Base-by-base conservation (phyloP, 441 rosid genomes). In the Macaranga tanarius region DNA sequence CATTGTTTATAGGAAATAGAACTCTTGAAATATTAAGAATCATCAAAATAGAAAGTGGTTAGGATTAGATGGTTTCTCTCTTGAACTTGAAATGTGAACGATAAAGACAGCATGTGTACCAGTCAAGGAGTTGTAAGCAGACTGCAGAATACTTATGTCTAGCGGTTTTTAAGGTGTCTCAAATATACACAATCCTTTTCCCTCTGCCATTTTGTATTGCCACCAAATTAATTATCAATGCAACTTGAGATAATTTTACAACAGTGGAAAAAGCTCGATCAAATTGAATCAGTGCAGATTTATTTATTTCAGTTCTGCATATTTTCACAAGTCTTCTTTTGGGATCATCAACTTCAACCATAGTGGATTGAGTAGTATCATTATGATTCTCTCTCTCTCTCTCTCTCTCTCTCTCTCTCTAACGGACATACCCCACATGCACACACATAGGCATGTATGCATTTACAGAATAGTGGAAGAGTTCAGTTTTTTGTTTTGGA, bases 401-500 rank as follows among this genome's bases (percentile, higher is more conserved):
- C 25, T 34, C 65, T 61, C 65, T 61, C 65, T 34, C 62, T 28
- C 62, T 28, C n/a, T n/a, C n/a, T n/a, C n/a, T n/a, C n/a, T n/a
- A n/a, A n/a, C n/a, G n/a, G n/a, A 5, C 38, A 34, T 7, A 34
- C 38, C 4, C 38, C 4, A 5, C 22, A 0, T 23, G 11, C 19
- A 42, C 25, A 31, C 42, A 9, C 34, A 23, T 9, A 16, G n/a
- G 28, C 40, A 47, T 40, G 48, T 50, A 50, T 12, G 25, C 19
- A 38, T 66, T 8, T 69, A 58, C n/a, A 28, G 28, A 70, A 31
- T 70, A 57, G 52, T 54, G 26, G 70, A n/a, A 20, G 40, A 13
- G 20, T 31, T 10, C 62, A 62, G 56, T 65, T 45, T 11, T 75
- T 70, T 69, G 48, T 69, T 67, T 59, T 72, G 56, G 62, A 28